Percentiles rank a stretch among this genome's conserved stretches.
Conservation (phyloP, 768 basidiomycete genomes). For the Tricholoma sp. region DNA sequence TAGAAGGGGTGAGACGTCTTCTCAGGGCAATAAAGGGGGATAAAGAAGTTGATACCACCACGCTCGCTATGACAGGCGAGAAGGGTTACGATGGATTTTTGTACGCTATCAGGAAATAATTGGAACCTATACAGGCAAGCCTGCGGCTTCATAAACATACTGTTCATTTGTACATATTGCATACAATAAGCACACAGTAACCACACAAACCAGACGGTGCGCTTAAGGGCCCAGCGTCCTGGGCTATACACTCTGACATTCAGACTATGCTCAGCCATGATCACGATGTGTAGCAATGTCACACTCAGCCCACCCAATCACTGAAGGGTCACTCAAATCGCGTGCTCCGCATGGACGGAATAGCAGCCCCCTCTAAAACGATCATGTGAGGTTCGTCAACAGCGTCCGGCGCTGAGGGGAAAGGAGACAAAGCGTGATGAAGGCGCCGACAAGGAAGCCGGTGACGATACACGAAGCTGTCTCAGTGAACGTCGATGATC, state of each 20-base stretch:
- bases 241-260: neutral
- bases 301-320: too few relatives aligned
- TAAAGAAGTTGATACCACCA: slow-evolving; percentile 44
- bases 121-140: neutral
- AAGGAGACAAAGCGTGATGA: slow-evolving; percentile 47
- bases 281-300: neutral
- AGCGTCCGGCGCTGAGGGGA: slow-evolving; percentile 44
- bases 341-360: neutral
- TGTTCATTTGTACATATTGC: neutral
- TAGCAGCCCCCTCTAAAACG: neutral
- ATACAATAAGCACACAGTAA: too few relatives aligned
- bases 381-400: slow-evolving; percentile 24
- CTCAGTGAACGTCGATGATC: slow-evolving; percentile 22
- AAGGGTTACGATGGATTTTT: slow-evolving; percentile 53
- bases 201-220: neutral
- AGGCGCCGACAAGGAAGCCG: slow-evolving; percentile 57
- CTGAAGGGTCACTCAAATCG: neutral
- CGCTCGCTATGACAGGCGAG: slow-evolving; percentile 43
- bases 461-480: slow-evolving; percentile 37
- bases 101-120: slow-evolving; percentile 37
- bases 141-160: neutral
- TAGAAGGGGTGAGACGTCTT: slow-evolving; percentile 45
- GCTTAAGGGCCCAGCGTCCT: neutral
- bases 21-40: slow-evolving; percentile 44
- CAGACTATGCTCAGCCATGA: neutral